Percentiles rank a stretch among this genome's conserved stretches.
phyloP scores from a whole-genome alignment of 495 filamentous ascomycete genomes.

The Neurospora sp. region DNA sequence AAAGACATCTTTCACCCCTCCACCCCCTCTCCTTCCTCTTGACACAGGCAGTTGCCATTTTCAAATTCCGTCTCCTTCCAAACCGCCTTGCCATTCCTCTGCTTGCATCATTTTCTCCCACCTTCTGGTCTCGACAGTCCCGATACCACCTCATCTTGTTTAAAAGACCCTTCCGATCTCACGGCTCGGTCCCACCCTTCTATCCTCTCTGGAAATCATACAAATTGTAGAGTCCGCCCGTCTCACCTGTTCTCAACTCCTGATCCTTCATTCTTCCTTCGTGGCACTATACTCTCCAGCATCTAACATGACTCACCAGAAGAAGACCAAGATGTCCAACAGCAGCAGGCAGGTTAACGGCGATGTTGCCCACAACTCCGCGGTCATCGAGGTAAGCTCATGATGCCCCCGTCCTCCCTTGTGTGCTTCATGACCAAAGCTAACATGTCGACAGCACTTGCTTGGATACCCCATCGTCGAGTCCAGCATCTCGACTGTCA shows the following conservation, averaged over 20 bases:
- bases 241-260: background rate
- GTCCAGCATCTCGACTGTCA: conserved; percentile 68
- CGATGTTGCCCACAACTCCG: conserved; percentile 16
- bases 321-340: conserved; percentile 14
- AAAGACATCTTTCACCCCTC: background rate
- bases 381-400: conserved; percentile 17
- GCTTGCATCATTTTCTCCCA: background rate
- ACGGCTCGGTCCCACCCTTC: background rate
- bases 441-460: conserved; percentile 53
- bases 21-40: background rate
- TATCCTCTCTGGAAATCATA: background rate
- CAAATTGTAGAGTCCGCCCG: background rate
- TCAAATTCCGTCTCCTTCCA: background rate
- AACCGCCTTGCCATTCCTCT: background rate
- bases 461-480: conserved; percentile 75
- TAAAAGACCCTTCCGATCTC: background rate
- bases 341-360: conserved; percentile 17
- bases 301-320: conserved; percentile 12
- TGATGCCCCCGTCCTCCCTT: background rate
- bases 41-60: background rate
- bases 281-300: conserved; percentile 1
- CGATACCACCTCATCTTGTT: background rate
- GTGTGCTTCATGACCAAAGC: background rate
- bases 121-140: background rate
- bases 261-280: background rate